Conservation (phyloP, 169 alveolate genomes). For the Cryptosporidium tyzzeri region DNA sequence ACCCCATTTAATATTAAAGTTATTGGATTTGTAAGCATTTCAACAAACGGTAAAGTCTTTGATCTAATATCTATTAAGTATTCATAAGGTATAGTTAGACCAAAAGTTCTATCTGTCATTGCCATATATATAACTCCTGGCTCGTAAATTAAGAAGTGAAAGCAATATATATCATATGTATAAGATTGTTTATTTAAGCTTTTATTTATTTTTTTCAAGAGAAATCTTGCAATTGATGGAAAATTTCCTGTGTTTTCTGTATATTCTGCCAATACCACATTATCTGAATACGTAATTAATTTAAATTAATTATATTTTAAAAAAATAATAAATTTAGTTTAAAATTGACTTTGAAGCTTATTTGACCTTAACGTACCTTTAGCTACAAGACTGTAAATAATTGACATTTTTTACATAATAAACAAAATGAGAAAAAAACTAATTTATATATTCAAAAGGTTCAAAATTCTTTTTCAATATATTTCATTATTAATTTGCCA, state of each 20-base stretch:
- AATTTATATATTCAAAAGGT: not conserved
- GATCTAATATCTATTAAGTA: conserved; percentile 21
- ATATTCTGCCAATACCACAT: conserved; percentile 53
- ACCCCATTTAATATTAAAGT: conserved; percentile 20
- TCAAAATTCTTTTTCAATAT: not conserved
- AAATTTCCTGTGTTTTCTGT: conserved; percentile 60
- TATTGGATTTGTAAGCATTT: conserved; percentile 6
- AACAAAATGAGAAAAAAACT: not conserved
- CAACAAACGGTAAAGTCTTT: conserved; percentile 16
- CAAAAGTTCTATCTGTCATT: conserved; percentile 42
- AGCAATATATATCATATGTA: conserved; percentile 62
- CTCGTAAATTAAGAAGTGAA: conserved; percentile 41
- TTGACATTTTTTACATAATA: conserved; percentile 14
- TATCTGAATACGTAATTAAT: not conserved
- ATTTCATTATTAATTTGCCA: no score
- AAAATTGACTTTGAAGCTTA: not conserved
- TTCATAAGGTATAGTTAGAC: conserved; percentile 46
- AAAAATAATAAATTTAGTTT: not conserved
- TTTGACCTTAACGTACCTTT: conserved; percentile 10
- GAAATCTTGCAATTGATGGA: conserved; percentile 59
- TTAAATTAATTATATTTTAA: not conserved
- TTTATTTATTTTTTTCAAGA: conserved; percentile 36
- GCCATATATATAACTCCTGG: conserved; percentile 24
- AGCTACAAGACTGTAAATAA: conserved; percentile 34
- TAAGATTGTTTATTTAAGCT: conserved; percentile 34